Percentiles rank a stretch among this genome's conserved stretches.
phyloP scores from a whole-genome alignment of 768 basidiomycete genomes.

The Sistotremastrum niveocremeum region DNA sequence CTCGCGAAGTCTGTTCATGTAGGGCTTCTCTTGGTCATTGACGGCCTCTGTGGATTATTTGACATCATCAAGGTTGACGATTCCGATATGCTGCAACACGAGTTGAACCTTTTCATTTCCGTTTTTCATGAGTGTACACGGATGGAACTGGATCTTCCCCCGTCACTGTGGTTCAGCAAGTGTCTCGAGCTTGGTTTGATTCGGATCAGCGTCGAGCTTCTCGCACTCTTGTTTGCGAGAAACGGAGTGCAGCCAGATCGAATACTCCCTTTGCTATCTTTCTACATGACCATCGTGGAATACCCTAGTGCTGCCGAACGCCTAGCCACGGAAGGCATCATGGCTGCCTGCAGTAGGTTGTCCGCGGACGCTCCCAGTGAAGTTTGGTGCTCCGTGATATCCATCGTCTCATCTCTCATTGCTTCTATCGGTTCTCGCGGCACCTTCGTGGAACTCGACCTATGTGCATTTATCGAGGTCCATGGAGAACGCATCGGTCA shows the following conservation, averaged over 20 bases:
- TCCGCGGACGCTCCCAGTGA: slow-evolving; percentile 61
- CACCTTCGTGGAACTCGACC: slow-evolving; percentile 75
- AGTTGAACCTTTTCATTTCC: slow-evolving; percentile 69
- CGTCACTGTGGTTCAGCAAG: slow-evolving; percentile 62
- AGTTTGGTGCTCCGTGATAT: slow-evolving; percentile 75
- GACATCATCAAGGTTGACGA: slow-evolving; percentile 19
- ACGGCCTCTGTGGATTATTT: slow-evolving; percentile 51
- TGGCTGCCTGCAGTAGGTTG: slow-evolving; percentile 76
- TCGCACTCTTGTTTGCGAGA: slow-evolving; percentile 36
- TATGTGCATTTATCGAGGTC: slow-evolving; percentile 73
- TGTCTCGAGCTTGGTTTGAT: slow-evolving; percentile 77
- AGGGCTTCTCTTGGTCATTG: slow-evolving; percentile 50
- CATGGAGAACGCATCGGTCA: slow-evolving; percentile 70
- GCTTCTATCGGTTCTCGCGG: slow-evolving; percentile 47
- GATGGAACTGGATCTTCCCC: slow-evolving; percentile 52
- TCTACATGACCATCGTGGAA: slow-evolving; percentile 76
- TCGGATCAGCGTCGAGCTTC: slow-evolving; percentile 56
- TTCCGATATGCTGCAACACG: slow-evolving; percentile 49
- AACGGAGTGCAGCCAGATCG: slow-evolving; percentile 39
- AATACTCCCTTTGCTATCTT: slow-evolving; percentile 68
- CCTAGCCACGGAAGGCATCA: slow-evolving; percentile 70
- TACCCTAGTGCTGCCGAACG: slow-evolving; percentile 70
- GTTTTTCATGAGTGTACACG: slow-evolving; percentile 75
- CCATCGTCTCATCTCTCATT: slow-evolving; percentile 63
- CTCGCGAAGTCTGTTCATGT: slow-evolving; percentile 50